Base-by-base conservation (phyloP, 805 yeast genomes). In the Allodekkera sacchari region DNA sequence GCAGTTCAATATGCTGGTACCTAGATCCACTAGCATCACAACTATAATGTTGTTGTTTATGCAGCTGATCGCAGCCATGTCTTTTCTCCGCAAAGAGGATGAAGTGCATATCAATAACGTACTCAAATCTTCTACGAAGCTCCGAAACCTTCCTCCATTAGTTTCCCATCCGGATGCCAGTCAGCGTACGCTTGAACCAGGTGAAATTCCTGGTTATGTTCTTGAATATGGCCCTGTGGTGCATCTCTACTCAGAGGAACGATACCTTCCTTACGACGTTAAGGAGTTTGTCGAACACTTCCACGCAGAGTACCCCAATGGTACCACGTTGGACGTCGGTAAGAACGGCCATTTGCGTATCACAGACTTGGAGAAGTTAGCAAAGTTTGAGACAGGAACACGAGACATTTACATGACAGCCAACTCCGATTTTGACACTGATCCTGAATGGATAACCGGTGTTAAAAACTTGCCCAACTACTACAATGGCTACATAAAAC, bases 391-490 rank as follows among this genome's bases (percentile, higher is more conserved):
- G 9, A 40, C 43, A 10, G 47, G 50, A 3, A 55, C 56, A 3
- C 36, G 43, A 4, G 53, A 59, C 9, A 52, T 81, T 1, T 87
- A 57, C 45, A 41, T 89, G 57, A 75, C 85, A 1, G 65, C 92
- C 11, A 58, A 72, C 36, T 66, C 71, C 15, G 94, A 87, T 47
- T 88, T 87, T 52, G 74, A 68, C 33, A 53, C 47, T 11, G 73
- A 74, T 39, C 95, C 96, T 0, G 79, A 75, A 14, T 89, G 95
- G 95, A 66, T 89, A 33, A 79, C 95, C 0, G 96, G 96, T 1
- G 45, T 45, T 17, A 50, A 61, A 15, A 80, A 80, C 45, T 62
- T 66, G 33, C 96, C 96, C 3, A 74, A 73, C 31, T 58, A 79
- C 25, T 68, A 74, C 33, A 74, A 76, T 18, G 96, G 96, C 0